Conservation (phyloP, 169 alveolate species). For the Plasmodium ovale region DNA sequence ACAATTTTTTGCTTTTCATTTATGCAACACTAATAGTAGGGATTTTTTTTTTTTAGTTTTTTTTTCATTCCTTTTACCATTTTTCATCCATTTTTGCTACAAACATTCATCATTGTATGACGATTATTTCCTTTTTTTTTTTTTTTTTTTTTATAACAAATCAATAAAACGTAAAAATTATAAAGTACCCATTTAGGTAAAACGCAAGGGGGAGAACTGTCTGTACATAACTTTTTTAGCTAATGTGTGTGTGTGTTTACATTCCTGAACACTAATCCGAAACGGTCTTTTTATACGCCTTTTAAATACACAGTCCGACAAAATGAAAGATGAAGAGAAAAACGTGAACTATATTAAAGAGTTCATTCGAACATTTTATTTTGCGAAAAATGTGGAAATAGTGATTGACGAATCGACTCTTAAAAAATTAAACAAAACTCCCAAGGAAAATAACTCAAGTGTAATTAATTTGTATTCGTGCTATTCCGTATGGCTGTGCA, state of each 20-base stretch:
- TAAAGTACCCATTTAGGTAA: too few species aligned
- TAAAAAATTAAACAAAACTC: constrained; percentile 33
- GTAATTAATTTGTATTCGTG: constrained; percentile 56
- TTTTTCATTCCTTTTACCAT: neutral
- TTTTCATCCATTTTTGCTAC: too few species aligned
- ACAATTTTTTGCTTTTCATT: neutral
- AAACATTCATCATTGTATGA: too few species aligned
- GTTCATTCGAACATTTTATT: constrained; percentile 60
- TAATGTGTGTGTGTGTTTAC: too few species aligned
- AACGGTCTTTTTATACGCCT: too few species aligned
- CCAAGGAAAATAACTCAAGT: constrained; percentile 54
- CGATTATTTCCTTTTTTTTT: too few species aligned
- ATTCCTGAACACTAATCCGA: too few species aligned
- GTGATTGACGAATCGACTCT: constrained; percentile 47
- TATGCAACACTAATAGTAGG: neutral
- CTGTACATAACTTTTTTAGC: too few species aligned
- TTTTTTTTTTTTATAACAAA: neutral
- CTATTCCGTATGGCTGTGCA: constrained; percentile 71
- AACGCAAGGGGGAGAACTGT: too few species aligned
- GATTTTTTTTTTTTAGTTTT: too few species aligned
- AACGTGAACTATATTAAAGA: constrained; percentile 45
- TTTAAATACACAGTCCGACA: constrained; percentile 7
- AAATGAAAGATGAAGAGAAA: constrained; percentile 60
- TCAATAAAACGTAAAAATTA: neutral
- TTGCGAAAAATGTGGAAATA: constrained; percentile 71